phyloP scores from a whole-genome alignment of 2,329 filamentous ascomycete species.

The Blumeria graminis region DNA sequence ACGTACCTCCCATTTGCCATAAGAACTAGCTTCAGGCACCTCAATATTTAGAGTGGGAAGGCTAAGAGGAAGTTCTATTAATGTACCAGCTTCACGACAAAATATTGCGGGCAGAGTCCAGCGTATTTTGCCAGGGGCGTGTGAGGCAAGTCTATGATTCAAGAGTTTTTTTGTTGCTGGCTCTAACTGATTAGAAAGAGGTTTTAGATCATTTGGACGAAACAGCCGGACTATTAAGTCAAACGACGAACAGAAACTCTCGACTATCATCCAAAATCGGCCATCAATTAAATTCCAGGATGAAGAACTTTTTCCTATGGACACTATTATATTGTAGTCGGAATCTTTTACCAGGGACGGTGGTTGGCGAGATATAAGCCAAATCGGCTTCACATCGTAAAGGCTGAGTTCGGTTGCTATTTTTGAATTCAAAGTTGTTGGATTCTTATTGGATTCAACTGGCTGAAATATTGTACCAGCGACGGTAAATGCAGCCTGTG shows the following conservation, averaged over 20 bases:
- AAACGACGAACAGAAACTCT: slow-evolving; percentile 2
- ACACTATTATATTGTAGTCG: neutral
- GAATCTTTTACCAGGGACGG: neutral
- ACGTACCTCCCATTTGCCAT: slow-evolving; percentile 7
- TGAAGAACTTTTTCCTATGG: neutral
- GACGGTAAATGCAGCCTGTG: slow-evolving; percentile 5
- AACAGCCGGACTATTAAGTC: neutral
- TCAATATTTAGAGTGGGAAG: slow-evolving; percentile 9
- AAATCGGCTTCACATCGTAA: slow-evolving; percentile 1
- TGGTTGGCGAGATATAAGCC: slow-evolving; percentile 11
- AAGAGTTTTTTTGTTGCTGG: neutral
- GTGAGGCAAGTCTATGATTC: slow-evolving; percentile 1
- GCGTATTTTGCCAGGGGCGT: slow-evolving; percentile 8
- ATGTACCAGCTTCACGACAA: slow-evolving; percentile 1
- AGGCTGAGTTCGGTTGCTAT: neutral
- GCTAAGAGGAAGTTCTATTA: neutral
- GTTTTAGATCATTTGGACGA: neutral
- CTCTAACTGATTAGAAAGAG: neutral
- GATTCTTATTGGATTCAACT: neutral
- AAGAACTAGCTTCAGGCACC: neutral
- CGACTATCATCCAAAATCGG: slow-evolving; percentile 33
- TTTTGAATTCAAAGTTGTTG: neutral
- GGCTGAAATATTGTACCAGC: slow-evolving; percentile 9
- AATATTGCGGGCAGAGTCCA: slow-evolving; percentile 12
- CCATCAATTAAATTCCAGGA: slow-evolving; percentile 25